Base-by-base conservation (phyloP, 2,329 filamentous ascomycete genomes). In the Huntiella moniliformis region DNA sequence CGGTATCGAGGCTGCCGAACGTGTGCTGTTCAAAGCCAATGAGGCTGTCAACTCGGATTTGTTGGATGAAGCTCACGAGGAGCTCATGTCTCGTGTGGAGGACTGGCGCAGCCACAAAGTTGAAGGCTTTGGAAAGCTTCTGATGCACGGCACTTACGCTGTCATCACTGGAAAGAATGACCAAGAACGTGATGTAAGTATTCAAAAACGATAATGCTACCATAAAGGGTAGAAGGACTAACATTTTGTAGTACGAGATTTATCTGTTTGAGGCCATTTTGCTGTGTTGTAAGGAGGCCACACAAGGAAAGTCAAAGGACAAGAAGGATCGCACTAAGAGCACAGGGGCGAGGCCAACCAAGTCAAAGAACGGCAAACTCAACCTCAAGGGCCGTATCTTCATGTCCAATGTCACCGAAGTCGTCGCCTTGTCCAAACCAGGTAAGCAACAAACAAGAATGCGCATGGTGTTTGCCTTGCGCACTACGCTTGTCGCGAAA, bases 371-470 rank as follows among this genome's bases (percentile, higher is more conserved):
- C 55, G 81, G 80, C 37, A 94, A 88, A 62, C 69, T 96, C 51
- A 87, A 95, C 61, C 71, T 98, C 28, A 98, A 98, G 63, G 91
- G 91, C 35, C 77, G 91, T 44, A 98, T 98, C 56, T 96, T 95
- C 64, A 96, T 98, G 87, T 86, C 87, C 54, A 98, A 98, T 57
- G 88, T 98, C 46, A 96, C 87, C 35, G 85, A 95, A 60, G 79
- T 94, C n/a, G 68, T 94, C 37, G 87, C 82, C 13, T 68, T 91
- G 50, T 77, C 80, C 42, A 94, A 87, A 61, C 83, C 85, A 62
- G 86, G 87, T 92, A 73, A 58, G 73, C 58, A 10, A 17, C 22
- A 13, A 13, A 32, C 17, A 35, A 34, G 15, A 28, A 41, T 15
- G 12, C 34, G 34, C 34, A 36, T 15, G 15, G 7, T 15, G 15